Base-by-base conservation (phyloP, 1,139 yeast genomes). In the Wickerhamomyces sp. region DNA sequence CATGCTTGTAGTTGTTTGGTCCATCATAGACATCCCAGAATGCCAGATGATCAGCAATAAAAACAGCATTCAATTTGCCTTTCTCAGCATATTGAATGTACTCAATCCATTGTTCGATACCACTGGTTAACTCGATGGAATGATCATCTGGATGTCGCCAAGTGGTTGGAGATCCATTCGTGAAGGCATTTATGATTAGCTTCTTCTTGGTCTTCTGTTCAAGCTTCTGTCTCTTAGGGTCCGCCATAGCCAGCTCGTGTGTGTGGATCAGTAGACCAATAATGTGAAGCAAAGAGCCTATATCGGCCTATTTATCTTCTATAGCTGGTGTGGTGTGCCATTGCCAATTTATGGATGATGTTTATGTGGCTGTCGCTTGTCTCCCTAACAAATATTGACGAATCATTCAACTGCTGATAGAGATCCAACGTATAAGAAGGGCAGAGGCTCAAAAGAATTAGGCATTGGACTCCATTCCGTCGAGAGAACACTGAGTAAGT, bases 1-100 rank as follows among this genome's bases (percentile, higher is more conserved):
- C 69, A 6, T 68, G 61, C 10, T 55, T 52, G 39, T 64, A 57
- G 47, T 71, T 69, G 4, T 59, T 48, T 2, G 72, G 72, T 3
- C 73, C 72, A 45, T 69, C 66, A 50, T 66, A 71, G 9, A 69
- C 73, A 52, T 71, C 75, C 52, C 68, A 72, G 5, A 64, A 66
- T 2, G 72, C 73, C 32, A 70, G 55, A 14, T 66, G 69, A 55
- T 72, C 76, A 15, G 76, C 76, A 43, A 72, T 57, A 54, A 72
- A 72, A 23, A 72, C 44, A 6, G 71, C 69, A 51, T 69, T 68
- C 46, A 72, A 60, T 51, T 72, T 71, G 0, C 74, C 76, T 37
- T 59, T 56, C 48, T 72, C 76, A 36, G 71, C 61, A 7, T 65
- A 45, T 46, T 68, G 57, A 7, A 75, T 75, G 33, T 69, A 54